Evolutionary conservation across 2,329 filamentous ascomycete genomes (phyloP).

Genomic region (Huntiella omanensis): DNA sequence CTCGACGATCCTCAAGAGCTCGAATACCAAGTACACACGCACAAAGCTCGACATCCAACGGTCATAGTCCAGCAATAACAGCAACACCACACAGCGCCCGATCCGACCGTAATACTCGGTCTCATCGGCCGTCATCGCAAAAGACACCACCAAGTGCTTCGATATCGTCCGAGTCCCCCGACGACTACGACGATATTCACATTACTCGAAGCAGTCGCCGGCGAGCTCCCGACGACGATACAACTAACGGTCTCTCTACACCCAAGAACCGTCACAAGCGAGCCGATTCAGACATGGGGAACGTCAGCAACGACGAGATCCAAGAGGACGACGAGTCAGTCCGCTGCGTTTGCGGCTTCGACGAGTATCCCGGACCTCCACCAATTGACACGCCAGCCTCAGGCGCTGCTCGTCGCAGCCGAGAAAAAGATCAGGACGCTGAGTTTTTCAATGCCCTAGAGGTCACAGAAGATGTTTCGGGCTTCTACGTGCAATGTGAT

Average conservation of each 20-base stretch:
- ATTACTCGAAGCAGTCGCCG: slow-evolving; percentile 63
- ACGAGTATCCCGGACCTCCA: slow-evolving; percentile 80
- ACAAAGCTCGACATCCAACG: slow-evolving; percentile 21
- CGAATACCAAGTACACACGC: slow-evolving; percentile 59
- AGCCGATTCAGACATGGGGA: slow-evolving; percentile 31
- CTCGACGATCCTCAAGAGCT: slow-evolving; percentile 82
- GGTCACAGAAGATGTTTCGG: slow-evolving; percentile 69
- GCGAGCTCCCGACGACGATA: slow-evolving; percentile 48
- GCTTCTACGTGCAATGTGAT: slow-evolving; percentile 96
- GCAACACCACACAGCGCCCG: slow-evolving; percentile 65
- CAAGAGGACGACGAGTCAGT: slow-evolving; percentile 87
- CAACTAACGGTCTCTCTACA: slow-evolving; percentile 12
- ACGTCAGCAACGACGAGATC: slow-evolving; percentile 46
- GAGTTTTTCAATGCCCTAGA: slow-evolving; percentile 40
- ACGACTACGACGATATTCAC: slow-evolving; percentile 49
- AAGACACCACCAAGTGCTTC: slow-evolving; percentile 60
- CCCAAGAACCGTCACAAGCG: slow-evolving; percentile 15
- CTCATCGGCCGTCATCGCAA: slow-evolving; percentile 44
- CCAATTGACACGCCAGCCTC: slow-evolving; percentile 30
- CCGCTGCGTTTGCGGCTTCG: slow-evolving; percentile 81
- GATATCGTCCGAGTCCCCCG: slow-evolving; percentile 48
- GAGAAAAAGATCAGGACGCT: slow-evolving; percentile 30
- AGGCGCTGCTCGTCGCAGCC: slow-evolving; percentile 29
- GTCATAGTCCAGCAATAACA: slow-evolving; percentile 28
- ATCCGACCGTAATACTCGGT: slow-evolving; percentile 54